Evolutionary conservation across 1,284 basidiomycete genomes (phyloP).

Genomic region (Trichosporon coremiiforme): DNA sequence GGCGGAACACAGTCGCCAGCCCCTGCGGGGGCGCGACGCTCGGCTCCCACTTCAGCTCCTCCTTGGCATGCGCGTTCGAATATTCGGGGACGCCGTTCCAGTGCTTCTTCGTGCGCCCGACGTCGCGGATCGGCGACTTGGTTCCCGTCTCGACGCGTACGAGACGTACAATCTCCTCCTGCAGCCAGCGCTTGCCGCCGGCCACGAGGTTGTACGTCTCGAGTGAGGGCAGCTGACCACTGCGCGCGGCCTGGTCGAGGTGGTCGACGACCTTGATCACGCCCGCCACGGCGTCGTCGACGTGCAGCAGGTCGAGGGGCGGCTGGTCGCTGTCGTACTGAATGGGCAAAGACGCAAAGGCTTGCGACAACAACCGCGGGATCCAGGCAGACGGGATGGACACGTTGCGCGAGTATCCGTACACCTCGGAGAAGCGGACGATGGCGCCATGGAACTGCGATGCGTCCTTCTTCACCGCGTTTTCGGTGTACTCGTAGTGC

Average conservation of each 20-base stretch:
- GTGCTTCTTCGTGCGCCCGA: conserved; percentile 36
- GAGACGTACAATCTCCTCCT: conserved; percentile 44
- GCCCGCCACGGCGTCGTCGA: conserved; percentile 48
- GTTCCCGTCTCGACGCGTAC: conserved; percentile 44
- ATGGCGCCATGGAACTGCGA: conserved; percentile 33
- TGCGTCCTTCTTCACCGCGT: neutral
- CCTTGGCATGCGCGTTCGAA: conserved; percentile 26
- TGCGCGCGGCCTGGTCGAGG: conserved; percentile 14
- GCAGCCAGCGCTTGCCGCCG: conserved; percentile 44
- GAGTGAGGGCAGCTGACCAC: conserved; percentile 18
- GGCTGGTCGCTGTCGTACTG: conserved; percentile 47
- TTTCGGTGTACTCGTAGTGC: neutral
- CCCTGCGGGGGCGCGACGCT: conserved; percentile 36
- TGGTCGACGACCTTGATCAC: conserved; percentile 33
- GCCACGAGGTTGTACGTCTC: conserved; percentile 48
- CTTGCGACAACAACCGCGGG: conserved; percentile 45
- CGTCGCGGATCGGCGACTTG: conserved; percentile 47
- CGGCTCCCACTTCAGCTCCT: conserved; percentile 41
- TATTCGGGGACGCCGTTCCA: conserved; percentile 27
- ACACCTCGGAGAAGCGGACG: conserved; percentile 50
- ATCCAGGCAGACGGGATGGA: conserved; percentile 47
- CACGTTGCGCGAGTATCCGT: conserved; percentile 41
- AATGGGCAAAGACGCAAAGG: conserved; percentile 47
- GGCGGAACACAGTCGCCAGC: conserved; percentile 35
- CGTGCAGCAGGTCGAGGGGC: conserved; percentile 46